Base-by-base conservation (phyloP, 1,139 yeast genomes). In the Sugiyamaella sp. region DNA sequence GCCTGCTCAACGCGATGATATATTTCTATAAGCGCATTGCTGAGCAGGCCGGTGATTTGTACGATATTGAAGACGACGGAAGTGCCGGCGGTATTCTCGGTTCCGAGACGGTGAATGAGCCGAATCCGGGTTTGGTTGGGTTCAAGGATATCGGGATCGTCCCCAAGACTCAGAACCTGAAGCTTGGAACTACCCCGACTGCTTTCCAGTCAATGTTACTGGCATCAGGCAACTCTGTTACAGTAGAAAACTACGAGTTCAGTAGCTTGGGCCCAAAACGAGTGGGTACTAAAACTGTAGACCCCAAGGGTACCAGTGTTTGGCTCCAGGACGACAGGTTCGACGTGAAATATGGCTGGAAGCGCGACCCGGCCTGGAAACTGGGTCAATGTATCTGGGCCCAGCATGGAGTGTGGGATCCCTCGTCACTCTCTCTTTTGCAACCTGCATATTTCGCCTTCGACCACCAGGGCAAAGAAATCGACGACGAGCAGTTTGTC, bases 71-170 rank as follows among this genome's bases (percentile, higher is more conserved):
- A 16, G 43, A 27, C 2, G 25, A n/a, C 14, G 6, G 9, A 6
- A n/a, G 25, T 38, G 49, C 43, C 6, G 67, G 75, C 6, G 60
- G 72, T 24, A 70, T 87, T 3, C 62, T 89, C 32, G 97, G 95
- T 1, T 77, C 88, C 47, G 97, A 89, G 70, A 80, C 86, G 56
- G 71, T 89, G 75, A 89, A 89, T 67, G 97, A 89, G 66, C 96
- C 96, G 9, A 60, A 65, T 57, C 43, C 66, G 56, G 72, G 70
- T 4, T 51, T 61, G 25, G 59, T 68, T 39, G 72, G 73, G 5
- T 55, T 58, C 27, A 57, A 60, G 20, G 68, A 69, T 45, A 62
- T 70, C 22, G 60, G 67, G 9, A 60, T 58, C n/a, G 57, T 68
- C 1, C 70, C 71, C 16, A 60, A 63, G 6, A 63, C 58, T 16